Base-by-base conservation (phyloP, 1,284 basidiomycete genomes). In the Tylopilus microsporus region DNA sequence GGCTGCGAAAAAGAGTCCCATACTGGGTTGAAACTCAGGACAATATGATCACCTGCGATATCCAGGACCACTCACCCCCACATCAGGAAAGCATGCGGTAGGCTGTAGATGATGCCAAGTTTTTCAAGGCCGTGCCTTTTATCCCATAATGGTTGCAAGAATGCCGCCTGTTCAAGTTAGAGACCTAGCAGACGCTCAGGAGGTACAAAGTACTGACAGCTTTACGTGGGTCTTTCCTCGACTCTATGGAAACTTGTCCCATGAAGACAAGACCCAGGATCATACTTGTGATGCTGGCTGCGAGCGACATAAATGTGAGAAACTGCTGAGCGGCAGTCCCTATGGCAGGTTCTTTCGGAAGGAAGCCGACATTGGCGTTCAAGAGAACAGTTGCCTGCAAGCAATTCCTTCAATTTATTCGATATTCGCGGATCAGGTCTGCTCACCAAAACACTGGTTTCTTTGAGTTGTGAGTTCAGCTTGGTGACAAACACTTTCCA, bases 251-350 rank as follows among this genome's bases (percentile, higher is more conserved):
- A 45, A 69, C 68, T 49, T 76, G 70, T 1, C 76, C 68, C 46
- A 77, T 67, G 45, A 81, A 75, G 12, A 75, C 62, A 55, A 80
- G 62, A 8, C 75, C 73, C 2, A 79, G 63, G 21, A 80, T 71
- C 50, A 78, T 74, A 41, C 72, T 71, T 1, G 75, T 75, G 18
- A 76, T 62, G 53, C 77, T 80, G 25, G 71, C 63, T 18, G 73
- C 61, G 12, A 78, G 67, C 6, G 79, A 81, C 43, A 71, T 57
- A 55, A 77, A 79, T 43, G 73, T 74, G 13, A 76, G 66, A 25
- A 74, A 70, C 43, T 76, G 69, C 9, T 68, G 63, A 11, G 66
- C 55, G 3, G 70, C 62, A 16, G 21, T 50, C 0, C 59, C 57
- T 16, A 37, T 11, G 36, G 36, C 36, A 37, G 71, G 73, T 48